Percentiles rank a stretch among this genome's conserved stretches.
phyloP scores from a whole-genome alignment of 208 protist genomes.

The Porcisia deanei region DNA sequence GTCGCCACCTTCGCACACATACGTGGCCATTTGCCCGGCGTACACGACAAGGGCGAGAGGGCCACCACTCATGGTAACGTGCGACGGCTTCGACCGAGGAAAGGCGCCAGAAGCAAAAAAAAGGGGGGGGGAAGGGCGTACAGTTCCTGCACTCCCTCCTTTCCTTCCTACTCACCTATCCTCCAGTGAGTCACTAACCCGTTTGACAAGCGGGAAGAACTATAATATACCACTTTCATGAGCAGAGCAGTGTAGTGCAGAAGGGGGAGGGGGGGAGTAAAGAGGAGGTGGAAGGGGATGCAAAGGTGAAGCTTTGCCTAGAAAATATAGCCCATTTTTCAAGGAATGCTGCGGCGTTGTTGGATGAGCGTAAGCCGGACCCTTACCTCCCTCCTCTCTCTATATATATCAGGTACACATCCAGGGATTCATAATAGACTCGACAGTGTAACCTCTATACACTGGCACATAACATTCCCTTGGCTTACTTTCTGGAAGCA shows the following conservation, averaged over 20 bases:
- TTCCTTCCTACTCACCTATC: not conserved
- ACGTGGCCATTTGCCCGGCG: constrained; percentile 33
- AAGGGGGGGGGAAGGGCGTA: constrained; percentile 5
- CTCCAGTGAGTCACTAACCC: not conserved
- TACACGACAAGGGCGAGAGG: constrained; percentile 30
- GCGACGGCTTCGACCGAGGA: not conserved
- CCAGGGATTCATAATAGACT: not conserved
- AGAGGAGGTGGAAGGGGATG: not conserved
- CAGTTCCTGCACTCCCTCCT: not conserved
- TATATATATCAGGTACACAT: not conserved
- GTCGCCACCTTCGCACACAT: constrained; percentile 44
- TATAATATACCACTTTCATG: not conserved
- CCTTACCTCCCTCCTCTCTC: not conserved
- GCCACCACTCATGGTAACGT: not conserved
- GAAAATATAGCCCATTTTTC: not conserved
- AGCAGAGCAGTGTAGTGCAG: too few relatives aligned
- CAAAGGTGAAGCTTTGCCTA: not conserved
- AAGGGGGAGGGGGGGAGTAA: not conserved
- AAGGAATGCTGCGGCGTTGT: not conserved
- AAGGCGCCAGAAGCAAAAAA: constrained; percentile 19
- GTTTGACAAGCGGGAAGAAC: not conserved
- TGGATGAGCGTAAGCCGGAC: not conserved
- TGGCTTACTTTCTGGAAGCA: too few relatives aligned
- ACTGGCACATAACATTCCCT: too few relatives aligned
- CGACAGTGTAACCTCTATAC: not conserved